A percentile compares a stretch with the other conserved stretches of the same genome.
These are phyloP conservation scores for Heterobasidion irregulare DNA, from an alignment of 1,284 basidiomycete species.

Conservation along the genomic window DNA sequence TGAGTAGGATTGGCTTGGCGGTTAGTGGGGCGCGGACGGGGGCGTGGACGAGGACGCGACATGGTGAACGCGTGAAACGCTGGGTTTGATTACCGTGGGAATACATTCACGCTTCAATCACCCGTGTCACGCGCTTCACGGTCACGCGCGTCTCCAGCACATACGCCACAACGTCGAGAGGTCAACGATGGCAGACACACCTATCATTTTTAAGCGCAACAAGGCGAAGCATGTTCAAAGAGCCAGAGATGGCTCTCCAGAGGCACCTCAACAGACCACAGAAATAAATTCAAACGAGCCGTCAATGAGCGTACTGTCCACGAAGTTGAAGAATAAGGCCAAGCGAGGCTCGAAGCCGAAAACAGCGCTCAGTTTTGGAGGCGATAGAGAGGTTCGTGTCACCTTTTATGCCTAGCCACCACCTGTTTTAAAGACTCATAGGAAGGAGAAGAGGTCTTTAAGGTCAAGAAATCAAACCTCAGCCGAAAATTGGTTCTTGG, in stretches of 20 bases:
- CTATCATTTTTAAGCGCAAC: constrained; percentile 46
- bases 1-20: constrained; percentile 4
- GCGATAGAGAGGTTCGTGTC: constrained; percentile 61
- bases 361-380: constrained; percentile 76
- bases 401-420: constrained; percentile 11
- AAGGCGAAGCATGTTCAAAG: constrained; percentile 46
- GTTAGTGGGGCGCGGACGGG: constrained; percentile 11
- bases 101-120: background rate
- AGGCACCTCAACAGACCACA: constrained; percentile 20
- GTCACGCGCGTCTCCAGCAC: background rate
- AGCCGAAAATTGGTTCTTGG: constrained; percentile 57
- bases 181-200: constrained; percentile 19
- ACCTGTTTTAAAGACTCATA: constrained; percentile 23
- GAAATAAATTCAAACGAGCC: constrained; percentile 23
- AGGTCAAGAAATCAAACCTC: constrained; percentile 70
- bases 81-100: background rate
- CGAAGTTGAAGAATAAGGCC: constrained; percentile 61
- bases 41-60: constrained; percentile 5
- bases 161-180: background rate
- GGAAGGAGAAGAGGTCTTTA: constrained; percentile 54
- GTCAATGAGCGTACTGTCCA: constrained; percentile 48
- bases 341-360: constrained; percentile 54
- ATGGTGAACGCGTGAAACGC: background rate
- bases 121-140: background rate
- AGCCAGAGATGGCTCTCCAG: constrained; percentile 31